Percentiles rank a stretch among this genome's conserved stretches.
These are phyloP conservation scores for Buxus sempervirens DNA, from an alignment of 164 flowering plant species.

Conservation along the genomic window DNA sequence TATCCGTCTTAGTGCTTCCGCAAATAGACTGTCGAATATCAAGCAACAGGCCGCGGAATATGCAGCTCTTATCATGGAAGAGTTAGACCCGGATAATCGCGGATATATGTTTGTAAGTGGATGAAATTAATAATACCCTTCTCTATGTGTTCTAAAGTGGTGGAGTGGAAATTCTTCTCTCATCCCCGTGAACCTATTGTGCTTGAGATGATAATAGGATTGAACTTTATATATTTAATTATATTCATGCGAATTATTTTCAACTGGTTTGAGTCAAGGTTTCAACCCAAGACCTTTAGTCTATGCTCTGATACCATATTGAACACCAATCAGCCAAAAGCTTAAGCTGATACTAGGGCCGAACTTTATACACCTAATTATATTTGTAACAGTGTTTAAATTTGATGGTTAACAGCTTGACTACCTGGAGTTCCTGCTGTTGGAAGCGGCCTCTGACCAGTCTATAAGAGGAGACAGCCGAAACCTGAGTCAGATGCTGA, in stretches of 20 bases:
- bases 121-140: too few species aligned
- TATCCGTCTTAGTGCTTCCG: slow-evolving; percentile 43
- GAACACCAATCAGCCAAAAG: too few species aligned
- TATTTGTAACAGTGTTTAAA: neutral
- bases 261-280: too few species aligned
- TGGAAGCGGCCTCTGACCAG: slow-evolving; percentile 34
- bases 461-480: slow-evolving; percentile 28
- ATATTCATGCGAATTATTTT: too few species aligned
- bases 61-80: slow-evolving; percentile 50
- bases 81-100: slow-evolving; percentile 38
- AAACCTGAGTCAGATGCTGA: slow-evolving; percentile 33
- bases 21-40: slow-evolving; percentile 40
- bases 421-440: slow-evolving; percentile 34
- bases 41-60: slow-evolving; percentile 40
- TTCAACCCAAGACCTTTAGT: too few species aligned
- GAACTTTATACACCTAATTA: neutral
- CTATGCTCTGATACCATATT: too few species aligned
- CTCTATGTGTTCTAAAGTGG: too few species aligned
- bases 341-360: neutral
- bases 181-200: too few species aligned
- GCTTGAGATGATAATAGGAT: too few species aligned
- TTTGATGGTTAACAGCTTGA: slow-evolving; percentile 22
- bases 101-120: slow-evolving; percentile 41
- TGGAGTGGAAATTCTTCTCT: too few species aligned
- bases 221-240: too few species aligned